These are phyloP conservation scores for Fraxinus greggii DNA, from an alignment of 305 asterid genomes.

Conservation along the genomic window DNA sequence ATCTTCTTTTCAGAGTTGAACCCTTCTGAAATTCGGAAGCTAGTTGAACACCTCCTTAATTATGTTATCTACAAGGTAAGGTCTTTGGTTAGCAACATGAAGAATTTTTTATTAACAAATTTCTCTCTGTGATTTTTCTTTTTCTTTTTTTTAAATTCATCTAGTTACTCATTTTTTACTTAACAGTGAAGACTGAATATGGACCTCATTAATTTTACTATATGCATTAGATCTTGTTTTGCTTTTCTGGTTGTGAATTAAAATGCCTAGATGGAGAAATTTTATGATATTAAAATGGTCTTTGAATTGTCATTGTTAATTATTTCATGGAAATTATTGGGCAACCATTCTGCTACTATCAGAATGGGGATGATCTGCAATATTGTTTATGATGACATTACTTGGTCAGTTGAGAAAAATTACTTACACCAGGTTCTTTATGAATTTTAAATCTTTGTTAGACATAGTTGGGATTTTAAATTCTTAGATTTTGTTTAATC, in stretches of 20 bases:
- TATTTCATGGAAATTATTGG: conserved; percentile 3
- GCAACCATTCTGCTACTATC: not conserved
- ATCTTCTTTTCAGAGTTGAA: conserved; percentile 72
- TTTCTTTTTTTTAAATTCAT: not conserved
- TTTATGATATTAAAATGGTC: not conserved
- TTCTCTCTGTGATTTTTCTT: conserved; percentile 2
- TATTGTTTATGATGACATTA: conserved; percentile 4
- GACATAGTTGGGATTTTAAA: not conserved
- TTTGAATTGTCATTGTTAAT: conserved; percentile 4
- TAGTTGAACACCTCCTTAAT: conserved; percentile 72
- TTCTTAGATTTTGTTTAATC: not conserved
- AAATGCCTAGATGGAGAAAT: conserved; percentile 8
- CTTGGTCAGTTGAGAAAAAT: not conserved
- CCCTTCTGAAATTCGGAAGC: conserved; percentile 66
- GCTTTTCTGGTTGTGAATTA: conserved; percentile 4
- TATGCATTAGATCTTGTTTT: not conserved
- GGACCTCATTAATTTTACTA: not conserved
- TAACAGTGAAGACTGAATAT: conserved; percentile 7
- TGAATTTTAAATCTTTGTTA: not conserved
- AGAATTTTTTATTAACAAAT: not conserved
- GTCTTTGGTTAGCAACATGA: not conserved
- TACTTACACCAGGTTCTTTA: not conserved
- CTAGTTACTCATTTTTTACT: not conserved
- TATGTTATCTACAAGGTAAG: conserved; percentile 76
- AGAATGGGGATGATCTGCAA: not conserved